Percentiles rank a stretch among this genome's conserved stretches.
phyloP scores from a whole-genome alignment of 768 basidiomycete species.

The Podaxis mareebaensis region DNA sequence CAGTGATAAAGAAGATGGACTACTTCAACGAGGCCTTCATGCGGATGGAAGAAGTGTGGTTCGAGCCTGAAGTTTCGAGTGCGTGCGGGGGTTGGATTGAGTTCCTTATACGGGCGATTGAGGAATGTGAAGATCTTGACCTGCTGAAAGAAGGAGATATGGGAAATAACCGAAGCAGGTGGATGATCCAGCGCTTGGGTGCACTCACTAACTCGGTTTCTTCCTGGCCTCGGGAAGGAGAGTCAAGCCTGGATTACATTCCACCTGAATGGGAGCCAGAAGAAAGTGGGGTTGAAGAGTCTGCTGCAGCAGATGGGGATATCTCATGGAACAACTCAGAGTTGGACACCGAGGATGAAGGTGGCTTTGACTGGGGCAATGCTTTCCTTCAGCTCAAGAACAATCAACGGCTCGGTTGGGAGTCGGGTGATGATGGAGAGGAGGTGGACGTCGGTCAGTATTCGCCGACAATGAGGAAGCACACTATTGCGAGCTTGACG shows the following conservation, averaged over 20 bases:
- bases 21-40: slow-evolving; percentile 49
- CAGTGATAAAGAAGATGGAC: slow-evolving; percentile 56
- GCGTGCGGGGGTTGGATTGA: slow-evolving; percentile 67
- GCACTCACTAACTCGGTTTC: slow-evolving; percentile 29
- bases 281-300: slow-evolving; percentile 29
- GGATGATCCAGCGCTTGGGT: slow-evolving; percentile 49
- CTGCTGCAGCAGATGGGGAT: slow-evolving; percentile 43
- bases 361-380: slow-evolving; percentile 22
- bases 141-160: slow-evolving; percentile 39
- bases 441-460: slow-evolving; percentile 4
- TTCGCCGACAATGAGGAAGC: slow-evolving; percentile 13
- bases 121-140: slow-evolving; percentile 38
- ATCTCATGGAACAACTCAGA: slow-evolving; percentile 42
- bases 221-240: slow-evolving; percentile 32
- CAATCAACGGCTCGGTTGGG: slow-evolving; percentile 17
- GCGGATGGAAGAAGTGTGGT: slow-evolving; percentile 52
- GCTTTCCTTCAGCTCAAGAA: slow-evolving; percentile 17
- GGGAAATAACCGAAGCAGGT: slow-evolving; percentile 32
- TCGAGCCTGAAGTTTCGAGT: slow-evolving; percentile 43
- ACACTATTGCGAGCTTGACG: slow-evolving; percentile 22
- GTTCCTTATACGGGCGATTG: slow-evolving; percentile 47
- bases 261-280: slow-evolving; percentile 46
- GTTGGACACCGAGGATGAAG: slow-evolving; percentile 32
- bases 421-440: slow-evolving; percentile 17
- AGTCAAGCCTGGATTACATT: slow-evolving; percentile 39